phyloP scores from a whole-genome alignment of 257 asterid genomes.

The Plantago major region DNA sequence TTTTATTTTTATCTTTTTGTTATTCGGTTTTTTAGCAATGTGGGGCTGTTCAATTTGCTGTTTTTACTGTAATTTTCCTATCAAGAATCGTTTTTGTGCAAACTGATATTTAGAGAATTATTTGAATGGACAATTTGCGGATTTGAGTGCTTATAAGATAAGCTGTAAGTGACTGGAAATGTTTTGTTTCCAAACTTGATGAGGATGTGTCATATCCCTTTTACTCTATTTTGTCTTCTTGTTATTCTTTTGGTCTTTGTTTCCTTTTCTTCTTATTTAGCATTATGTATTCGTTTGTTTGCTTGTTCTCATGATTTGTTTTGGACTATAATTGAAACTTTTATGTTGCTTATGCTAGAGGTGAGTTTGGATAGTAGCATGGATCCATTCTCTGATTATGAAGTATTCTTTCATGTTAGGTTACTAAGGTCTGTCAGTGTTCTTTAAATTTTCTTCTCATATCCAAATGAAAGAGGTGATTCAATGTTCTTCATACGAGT shows the following conservation, averaged over 20 bases:
- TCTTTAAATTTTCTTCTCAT: neutral
- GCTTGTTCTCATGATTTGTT: neutral
- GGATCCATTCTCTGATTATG: too few relatives aligned
- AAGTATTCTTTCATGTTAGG: too few relatives aligned
- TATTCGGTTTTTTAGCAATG: neutral
- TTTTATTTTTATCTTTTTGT: neutral
- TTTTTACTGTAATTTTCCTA: too few relatives aligned
- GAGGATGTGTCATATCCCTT: neutral
- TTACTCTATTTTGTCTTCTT: neutral
- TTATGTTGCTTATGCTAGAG: neutral
- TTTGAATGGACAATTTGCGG: too few relatives aligned
- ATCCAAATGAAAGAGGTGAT: neutral
- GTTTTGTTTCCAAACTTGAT: neutral
- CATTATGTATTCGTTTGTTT: neutral
- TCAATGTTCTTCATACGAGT: neutral
- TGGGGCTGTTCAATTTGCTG: neutral
- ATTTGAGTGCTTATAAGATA: too few relatives aligned
- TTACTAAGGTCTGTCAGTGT: neutral
- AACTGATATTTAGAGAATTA: too few relatives aligned
- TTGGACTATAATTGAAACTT: neutral
- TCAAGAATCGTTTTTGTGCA: too few relatives aligned
- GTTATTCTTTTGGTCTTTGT: neutral
- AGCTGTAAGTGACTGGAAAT: too few relatives aligned
- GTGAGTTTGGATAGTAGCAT: too few relatives aligned
- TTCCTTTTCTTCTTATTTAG: neutral